Conservation (phyloP, 2,329 filamentous ascomycete genomes). For the Botrytis porri region DNA sequence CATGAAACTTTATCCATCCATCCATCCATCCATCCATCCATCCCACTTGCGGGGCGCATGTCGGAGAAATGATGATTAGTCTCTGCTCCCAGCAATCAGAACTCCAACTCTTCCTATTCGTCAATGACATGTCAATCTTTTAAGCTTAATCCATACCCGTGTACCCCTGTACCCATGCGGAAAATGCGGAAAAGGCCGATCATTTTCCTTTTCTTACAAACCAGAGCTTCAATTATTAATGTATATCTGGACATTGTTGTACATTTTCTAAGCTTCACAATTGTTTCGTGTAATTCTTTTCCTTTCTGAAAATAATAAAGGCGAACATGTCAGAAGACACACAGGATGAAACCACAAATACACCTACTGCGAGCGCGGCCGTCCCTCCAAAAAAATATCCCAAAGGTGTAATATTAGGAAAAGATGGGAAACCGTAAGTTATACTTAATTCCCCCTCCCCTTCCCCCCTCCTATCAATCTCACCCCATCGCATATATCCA, state of each 20-base stretch:
- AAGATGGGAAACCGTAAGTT: constrained; percentile 80
- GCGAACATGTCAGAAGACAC: constrained; percentile 35
- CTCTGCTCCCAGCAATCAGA: background rate
- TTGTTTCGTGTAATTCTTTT: background rate
- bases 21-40: background rate
- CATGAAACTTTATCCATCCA: background rate
- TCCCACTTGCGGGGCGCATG: background rate
- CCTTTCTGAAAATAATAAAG: background rate
- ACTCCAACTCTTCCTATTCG: background rate
- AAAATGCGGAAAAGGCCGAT: background rate
- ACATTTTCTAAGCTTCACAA: background rate
- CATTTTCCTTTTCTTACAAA: background rate
- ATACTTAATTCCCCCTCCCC: background rate
- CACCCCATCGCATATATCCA: background rate
- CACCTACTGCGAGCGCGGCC: constrained; percentile 21
- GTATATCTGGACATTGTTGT: background rate
- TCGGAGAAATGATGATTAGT: background rate
- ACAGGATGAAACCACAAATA: constrained; percentile 25
- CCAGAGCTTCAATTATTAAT: background rate
- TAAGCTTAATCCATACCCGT: constrained; percentile 15
- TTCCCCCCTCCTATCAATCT: background rate
- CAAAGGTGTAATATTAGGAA: constrained; percentile 71
- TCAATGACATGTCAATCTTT: background rate
- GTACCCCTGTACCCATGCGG: background rate
- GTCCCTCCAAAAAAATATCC: constrained; percentile 50